Percentiles rank a stretch among this genome's conserved stretches.
phyloP scores from a whole-genome alignment of 208 protist species.

The Cochliopodium minus region DNA sequence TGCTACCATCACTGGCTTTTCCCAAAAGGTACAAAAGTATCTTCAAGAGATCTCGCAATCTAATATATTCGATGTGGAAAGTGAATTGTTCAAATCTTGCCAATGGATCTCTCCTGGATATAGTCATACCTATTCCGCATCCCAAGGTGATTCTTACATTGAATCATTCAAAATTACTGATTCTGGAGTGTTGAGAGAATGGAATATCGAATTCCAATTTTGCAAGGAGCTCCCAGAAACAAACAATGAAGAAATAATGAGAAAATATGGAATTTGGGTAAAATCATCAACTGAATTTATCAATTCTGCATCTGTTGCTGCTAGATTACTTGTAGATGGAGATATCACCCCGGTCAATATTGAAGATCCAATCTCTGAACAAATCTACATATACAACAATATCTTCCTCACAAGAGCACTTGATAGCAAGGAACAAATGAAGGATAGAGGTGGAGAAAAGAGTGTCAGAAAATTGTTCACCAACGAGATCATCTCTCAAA shows the following conservation, averaged over 20 bases:
- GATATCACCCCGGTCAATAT: constrained; percentile 24
- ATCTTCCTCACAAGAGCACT: constrained; percentile 27
- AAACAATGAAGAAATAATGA: constrained; percentile 21
- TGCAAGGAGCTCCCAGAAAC: constrained; percentile 14
- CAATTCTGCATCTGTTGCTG: constrained; percentile 21
- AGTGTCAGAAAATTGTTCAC: no score
- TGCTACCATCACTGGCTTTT: no score
- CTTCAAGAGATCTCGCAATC: constrained; percentile 1
- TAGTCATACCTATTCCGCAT: constrained; percentile 10
- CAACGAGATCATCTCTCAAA: not conserved
- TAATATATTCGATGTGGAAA: constrained; percentile 19
- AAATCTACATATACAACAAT: constrained; percentile 37
- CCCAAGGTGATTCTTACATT: constrained; percentile 6
- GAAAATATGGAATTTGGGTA: constrained; percentile 22
- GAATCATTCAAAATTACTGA: not conserved
- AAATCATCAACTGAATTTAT: constrained; percentile 33
- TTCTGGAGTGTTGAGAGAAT: constrained; percentile 21
- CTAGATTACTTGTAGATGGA: constrained; percentile 17
- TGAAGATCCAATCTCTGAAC: constrained; percentile 10
- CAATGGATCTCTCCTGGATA: constrained; percentile 1
- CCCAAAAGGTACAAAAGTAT: constrained; percentile 7
- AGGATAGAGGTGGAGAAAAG: not conserved
- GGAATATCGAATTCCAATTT: constrained; percentile 33
- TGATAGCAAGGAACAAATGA: constrained; percentile 17
- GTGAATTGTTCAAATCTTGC: constrained; percentile 9